Evolutionary conservation across 2,329 filamentous ascomycete species (phyloP), one percentile per base, ranked within the genome.

Genomic region (Fusarium ramigenum): DNA sequence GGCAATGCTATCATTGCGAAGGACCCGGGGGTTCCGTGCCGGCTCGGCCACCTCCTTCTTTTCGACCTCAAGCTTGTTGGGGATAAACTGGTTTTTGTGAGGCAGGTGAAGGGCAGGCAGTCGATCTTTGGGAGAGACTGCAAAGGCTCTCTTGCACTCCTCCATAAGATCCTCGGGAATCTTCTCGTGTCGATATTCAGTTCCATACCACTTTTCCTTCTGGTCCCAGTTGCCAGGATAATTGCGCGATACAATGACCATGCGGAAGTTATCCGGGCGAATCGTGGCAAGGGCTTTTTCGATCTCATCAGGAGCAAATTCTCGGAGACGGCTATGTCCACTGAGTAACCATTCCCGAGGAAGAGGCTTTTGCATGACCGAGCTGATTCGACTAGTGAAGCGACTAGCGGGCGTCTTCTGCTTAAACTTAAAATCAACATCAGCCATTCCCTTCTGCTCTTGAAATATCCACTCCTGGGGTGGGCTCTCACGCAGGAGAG

Each of bases 181-280:
- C 79, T 91, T 92, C 79, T 97, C 93, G 37, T 92, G 88, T 72
- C 91, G 93, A 83, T 98, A 97, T 79, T 98, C 95, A 0, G 96
- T 99, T 14, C 96, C 96, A 77, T 99, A 99, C 96, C 96, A 99
- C 80, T 95, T 94, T 84, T 99, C 96, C 79, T 93, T 97, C 80
- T 92, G 85, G 73, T 97, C 89, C 93, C 94, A 98, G 58, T 90
- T 88, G 0, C 94, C 95, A 0, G 95, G 95, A 75, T 92, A 93
- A 14, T 93, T 92, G 78, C 95, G 93, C 30, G 94, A 96, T 34
- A 97, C 90, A 56, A 98, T 87, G 4, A 90, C 92, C 81, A 98
- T 88, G 36, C 94, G 90, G 84, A 98, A 95, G 79, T 98, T 98
- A 80, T 98, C 95, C 0, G 95, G 93, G 25, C 92, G 88, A 53